Evolutionary conservation across 2,329 filamentous ascomycete genomes (phyloP).

Genomic region (Escovopsis weberi): DNA sequence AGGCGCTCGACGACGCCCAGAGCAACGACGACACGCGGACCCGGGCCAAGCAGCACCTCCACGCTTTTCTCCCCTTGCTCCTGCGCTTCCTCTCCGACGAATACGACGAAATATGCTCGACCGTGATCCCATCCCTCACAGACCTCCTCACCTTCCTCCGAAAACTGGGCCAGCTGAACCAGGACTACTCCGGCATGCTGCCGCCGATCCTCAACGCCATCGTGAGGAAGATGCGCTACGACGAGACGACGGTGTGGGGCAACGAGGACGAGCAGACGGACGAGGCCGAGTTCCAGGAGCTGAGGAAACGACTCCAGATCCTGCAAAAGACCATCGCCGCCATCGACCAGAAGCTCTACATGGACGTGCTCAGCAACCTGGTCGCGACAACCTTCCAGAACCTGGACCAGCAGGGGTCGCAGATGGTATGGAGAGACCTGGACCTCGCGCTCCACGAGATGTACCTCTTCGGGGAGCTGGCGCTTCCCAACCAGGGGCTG

Average conservation of each 20-base stretch:
- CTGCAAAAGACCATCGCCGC: constrained; percentile 86
- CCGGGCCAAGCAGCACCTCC: constrained; percentile 69
- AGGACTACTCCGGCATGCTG: constrained; percentile 68
- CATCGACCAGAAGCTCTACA: constrained; percentile 76
- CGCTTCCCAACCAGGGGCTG: constrained; percentile 76
- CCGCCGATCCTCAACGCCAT: constrained; percentile 82
- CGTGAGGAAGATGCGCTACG: constrained; percentile 91
- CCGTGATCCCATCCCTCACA: constrained; percentile 82
- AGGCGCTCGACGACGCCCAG: constrained; percentile 57
- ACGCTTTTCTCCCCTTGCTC: constrained; percentile 71
- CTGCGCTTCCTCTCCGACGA: constrained; percentile 94
- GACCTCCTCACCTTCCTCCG: constrained; percentile 85
- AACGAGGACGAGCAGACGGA: constrained; percentile 90
- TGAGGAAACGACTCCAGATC: constrained; percentile 77
- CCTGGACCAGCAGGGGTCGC: constrained; percentile 57
- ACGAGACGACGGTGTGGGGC: constrained; percentile 87
- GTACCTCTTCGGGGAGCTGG: constrained; percentile 87
- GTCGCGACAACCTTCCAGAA: constrained; percentile 78
- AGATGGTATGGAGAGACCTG: constrained; percentile 86
- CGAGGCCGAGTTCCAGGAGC: constrained; percentile 91
- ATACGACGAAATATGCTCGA: constrained; percentile 95
- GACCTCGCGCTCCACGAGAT: constrained; percentile 92
- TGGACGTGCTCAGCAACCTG: constrained; percentile 73
- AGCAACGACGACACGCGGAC: constrained; percentile 49
- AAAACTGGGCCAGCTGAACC: constrained; percentile 59